phyloP scores from a whole-genome alignment of 176 grass and related monocot genomes.

The Ananas comosus region DNA sequence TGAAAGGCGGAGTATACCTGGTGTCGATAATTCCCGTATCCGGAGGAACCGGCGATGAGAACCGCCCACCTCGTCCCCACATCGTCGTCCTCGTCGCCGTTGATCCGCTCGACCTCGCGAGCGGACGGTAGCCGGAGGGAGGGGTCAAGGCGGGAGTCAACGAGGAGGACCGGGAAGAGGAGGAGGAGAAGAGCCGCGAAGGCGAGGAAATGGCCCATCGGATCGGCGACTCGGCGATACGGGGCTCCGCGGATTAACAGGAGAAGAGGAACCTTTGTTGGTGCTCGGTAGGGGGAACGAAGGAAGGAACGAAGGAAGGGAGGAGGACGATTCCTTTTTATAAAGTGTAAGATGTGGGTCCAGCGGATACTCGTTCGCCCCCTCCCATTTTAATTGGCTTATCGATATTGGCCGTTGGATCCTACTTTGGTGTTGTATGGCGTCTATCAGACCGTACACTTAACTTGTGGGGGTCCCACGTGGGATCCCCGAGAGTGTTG shows the following conservation, averaged over 20 bases:
- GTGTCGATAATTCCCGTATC: constrained; percentile 90
- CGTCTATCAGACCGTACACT: neutral
- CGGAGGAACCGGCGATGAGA: constrained; percentile 79
- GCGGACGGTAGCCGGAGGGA: constrained; percentile 61
- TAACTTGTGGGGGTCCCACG: neutral
- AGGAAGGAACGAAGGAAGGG: neutral
- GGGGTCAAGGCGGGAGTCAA: constrained; percentile 24
- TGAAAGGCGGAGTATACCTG: constrained; percentile 29
- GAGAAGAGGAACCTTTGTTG: neutral
- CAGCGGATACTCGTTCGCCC: neutral
- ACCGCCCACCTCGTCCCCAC: constrained; percentile 76
- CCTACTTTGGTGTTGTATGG: neutral
- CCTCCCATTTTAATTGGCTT: neutral
- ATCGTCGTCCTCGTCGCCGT: constrained; percentile 22
- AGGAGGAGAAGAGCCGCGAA: constrained; percentile 19
- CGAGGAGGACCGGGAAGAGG: constrained; percentile 22
- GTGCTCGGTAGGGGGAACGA: neutral
- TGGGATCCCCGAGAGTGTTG: too few relatives aligned
- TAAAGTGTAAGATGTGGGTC: too few relatives aligned
- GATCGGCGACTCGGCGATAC: neutral
- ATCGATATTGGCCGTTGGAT: neutral
- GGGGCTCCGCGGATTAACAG: neutral
- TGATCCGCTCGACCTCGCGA: constrained; percentile 8
- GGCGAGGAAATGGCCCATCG: constrained; percentile 23
- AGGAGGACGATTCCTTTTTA: neutral